A percentile compares a stretch with the other conserved stretches of the same genome.
These are phyloP conservation scores for Eucalyptus sp. DNA, from an alignment of 345 rosid genomes.

Conservation along the genomic window DNA sequence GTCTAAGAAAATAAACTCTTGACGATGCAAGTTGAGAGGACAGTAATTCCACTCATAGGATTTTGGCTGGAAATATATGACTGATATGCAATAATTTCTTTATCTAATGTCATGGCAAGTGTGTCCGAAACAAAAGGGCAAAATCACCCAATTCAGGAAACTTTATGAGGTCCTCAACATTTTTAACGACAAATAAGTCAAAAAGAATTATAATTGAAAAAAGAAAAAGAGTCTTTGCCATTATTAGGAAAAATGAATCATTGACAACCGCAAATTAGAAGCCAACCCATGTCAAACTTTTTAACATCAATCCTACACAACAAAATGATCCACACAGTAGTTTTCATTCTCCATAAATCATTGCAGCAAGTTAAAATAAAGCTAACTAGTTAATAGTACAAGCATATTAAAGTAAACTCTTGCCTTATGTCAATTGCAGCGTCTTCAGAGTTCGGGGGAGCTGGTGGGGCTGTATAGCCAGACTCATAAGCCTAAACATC, in stretches of 20 bases:
- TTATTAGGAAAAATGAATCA: background rate
- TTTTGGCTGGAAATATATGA: background rate
- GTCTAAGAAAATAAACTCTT: background rate
- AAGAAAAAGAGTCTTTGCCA: background rate
- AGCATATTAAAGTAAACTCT: background rate
- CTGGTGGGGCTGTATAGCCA: constrained; percentile 82
- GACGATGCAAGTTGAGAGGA: background rate
- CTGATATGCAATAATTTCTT: background rate
- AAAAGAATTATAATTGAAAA: background rate
- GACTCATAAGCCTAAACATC: constrained; percentile 61
- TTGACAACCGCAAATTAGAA: background rate
- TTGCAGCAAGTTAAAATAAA: background rate
- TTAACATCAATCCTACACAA: background rate
- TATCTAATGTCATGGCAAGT: background rate
- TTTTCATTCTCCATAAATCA: background rate
- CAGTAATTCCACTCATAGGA: background rate
- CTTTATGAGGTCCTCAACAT: background rate
- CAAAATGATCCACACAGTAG: background rate
- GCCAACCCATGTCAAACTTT: background rate
- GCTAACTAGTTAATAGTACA: background rate
- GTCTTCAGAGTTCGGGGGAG: constrained; percentile 40
- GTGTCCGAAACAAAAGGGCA: background rate
- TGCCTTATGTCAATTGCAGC: constrained; percentile 78
- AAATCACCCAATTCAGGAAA: background rate
- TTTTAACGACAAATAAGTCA: background rate